Percentiles rank a stretch among this genome's conserved stretches.
These are phyloP conservation scores for Saccharomyces kudriavzevii DNA, from an alignment of 805 yeast genomes.

Conservation along the genomic window DNA sequence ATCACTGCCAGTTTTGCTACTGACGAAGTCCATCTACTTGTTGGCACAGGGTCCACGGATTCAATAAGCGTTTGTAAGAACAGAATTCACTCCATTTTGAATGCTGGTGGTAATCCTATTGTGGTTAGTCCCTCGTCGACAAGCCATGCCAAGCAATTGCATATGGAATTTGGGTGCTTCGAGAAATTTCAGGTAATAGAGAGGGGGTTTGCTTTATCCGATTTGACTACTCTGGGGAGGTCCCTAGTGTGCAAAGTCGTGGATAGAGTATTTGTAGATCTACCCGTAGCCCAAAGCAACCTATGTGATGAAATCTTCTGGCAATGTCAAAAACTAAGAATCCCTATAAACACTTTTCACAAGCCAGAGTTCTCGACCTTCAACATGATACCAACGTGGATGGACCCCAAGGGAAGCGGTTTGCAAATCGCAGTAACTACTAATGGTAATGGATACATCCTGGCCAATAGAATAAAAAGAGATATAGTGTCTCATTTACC, in stretches of 20 bases:
- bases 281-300: slow-evolving; percentile 27
- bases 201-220: slow-evolving; percentile 34
- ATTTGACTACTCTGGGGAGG: slow-evolving; percentile 54
- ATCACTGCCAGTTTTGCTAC: slow-evolving; percentile 39
- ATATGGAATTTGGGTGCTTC: slow-evolving; percentile 16
- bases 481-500: slow-evolving; percentile 64
- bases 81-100: slow-evolving; percentile 42
- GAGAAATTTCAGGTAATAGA: slow-evolving; percentile 26
- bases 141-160: slow-evolving; percentile 16
- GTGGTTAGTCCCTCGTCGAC: slow-evolving; percentile 33
- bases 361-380: slow-evolving; percentile 66
- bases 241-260: slow-evolving; percentile 52
- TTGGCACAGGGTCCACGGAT: slow-evolving; percentile 36
- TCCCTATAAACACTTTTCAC: slow-evolving; percentile 78
- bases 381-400: slow-evolving; percentile 62
- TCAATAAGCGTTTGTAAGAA: slow-evolving; percentile 13
- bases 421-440: slow-evolving; percentile 81
- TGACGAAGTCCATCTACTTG: slow-evolving; percentile 48
- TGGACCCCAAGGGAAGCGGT: slow-evolving; percentile 47
- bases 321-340: slow-evolving; percentile 52
- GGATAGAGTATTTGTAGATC: slow-evolving; percentile 66
- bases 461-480: slow-evolving; percentile 73
- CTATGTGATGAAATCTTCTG: slow-evolving; percentile 38
- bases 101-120: slow-evolving; percentile 50
- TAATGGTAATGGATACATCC: slow-evolving; percentile 79